phyloP scores from a whole-genome alignment of 2,329 filamentous ascomycete species.

The Waltergamsia citrina region DNA sequence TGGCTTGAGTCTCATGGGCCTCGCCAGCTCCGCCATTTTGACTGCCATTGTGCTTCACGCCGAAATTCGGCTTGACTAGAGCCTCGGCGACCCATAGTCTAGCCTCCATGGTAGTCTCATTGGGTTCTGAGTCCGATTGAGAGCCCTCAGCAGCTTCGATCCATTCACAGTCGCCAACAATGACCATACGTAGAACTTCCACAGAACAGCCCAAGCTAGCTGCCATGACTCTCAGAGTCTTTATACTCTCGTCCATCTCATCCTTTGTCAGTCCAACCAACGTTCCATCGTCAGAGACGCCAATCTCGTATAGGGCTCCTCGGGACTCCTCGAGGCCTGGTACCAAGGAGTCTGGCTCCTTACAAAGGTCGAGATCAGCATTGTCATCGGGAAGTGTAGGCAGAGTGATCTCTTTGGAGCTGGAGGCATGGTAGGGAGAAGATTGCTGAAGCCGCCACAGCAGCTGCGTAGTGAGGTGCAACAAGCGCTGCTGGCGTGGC shows the following conservation, averaged over 20 bases:
- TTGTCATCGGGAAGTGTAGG: constrained; percentile 62
- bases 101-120: constrained; percentile 22
- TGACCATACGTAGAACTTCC: constrained; percentile 70
- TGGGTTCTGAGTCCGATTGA: constrained; percentile 12
- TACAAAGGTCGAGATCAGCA: constrained; percentile 30
- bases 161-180: constrained; percentile 81
- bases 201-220: constrained; percentile 82
- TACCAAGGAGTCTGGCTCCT: constrained; percentile 47
- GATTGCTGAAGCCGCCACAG: constrained; percentile 94
- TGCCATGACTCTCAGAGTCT: constrained; percentile 82
- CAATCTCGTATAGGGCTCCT: constrained; percentile 92
- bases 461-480: constrained; percentile 89
- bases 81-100: constrained; percentile 85
- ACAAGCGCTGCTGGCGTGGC: constrained; percentile 71
- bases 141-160: constrained; percentile 30
- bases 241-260: constrained; percentile 85
- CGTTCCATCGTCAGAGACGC: constrained; percentile 87
- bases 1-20: neutral
- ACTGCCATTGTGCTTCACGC: constrained; percentile 16
- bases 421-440: constrained; percentile 78
- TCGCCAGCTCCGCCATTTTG: constrained; percentile 1
- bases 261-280: constrained; percentile 82
- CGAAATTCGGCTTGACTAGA: constrained; percentile 66
- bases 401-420: constrained; percentile 63
- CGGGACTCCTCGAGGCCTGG: constrained; percentile 86